Base-by-base conservation (phyloP, 495 filamentous ascomycete species). In the Emericellopsis terricola region DNA sequence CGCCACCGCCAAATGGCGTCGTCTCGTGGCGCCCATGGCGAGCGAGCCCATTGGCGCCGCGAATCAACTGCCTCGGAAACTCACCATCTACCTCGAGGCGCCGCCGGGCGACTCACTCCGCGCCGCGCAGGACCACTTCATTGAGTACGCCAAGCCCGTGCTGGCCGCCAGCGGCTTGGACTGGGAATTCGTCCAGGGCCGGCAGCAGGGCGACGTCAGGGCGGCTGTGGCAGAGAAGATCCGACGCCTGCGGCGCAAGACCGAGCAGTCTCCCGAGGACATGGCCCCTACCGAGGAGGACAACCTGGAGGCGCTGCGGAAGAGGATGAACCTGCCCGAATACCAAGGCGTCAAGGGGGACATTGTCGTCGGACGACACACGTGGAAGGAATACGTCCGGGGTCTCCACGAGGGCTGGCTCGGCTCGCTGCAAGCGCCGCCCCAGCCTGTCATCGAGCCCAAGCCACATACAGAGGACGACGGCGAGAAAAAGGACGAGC, bases 391-490 rank as follows among this genome's bases (percentile, higher is more conserved):
- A 56, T 99, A 94, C 53, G 57, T 96, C 8, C 70, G 83, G 17
- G 89, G 89, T 17, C 43, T 94, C 38, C 89, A 99, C 41, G 89
- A 99, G 48, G 89, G 89, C 34, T 96, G 91, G 89, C 59, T 99
- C 13, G 89, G 89, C 1, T 85, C 89, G 1, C 57, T 93, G 16
- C 44, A 52, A 3, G 38, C 53, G 1, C 59, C 60, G 3, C 31
- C 48, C 23, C 37, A 51, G 39, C 51, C 57, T 16, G 19, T 38
- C 45, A 19, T 39, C 48, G 46, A 38, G 20, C 37, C 48, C 18
- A 43, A 47, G 4, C 42, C 47, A 9, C 38, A 46, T 7, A 40
- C 47, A 15, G 53, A 61, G 33, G 55, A 59, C 15, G 33, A 15
- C 14, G 33, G 20, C 21, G 19, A 32, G 3, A 11, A 4, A 4